Base-by-base conservation (phyloP, 129 eudicot species). In the Ambrosia artemisiifolia region DNA sequence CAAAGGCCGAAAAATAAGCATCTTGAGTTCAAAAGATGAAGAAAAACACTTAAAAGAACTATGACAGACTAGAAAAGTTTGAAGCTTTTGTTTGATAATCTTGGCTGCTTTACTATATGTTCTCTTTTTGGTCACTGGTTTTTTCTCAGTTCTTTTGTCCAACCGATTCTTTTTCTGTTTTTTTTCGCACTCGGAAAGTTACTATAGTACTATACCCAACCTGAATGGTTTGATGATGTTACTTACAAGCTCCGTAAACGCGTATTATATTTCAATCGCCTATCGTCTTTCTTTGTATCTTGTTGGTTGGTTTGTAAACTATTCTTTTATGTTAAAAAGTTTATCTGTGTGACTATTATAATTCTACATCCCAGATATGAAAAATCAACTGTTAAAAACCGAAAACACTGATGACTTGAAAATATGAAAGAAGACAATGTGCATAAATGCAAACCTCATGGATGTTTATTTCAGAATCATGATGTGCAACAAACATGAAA, bases 31-130 rank as follows among this genome's bases (percentile, higher is more conserved):
- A 53, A 34, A 74, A 51, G 81, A 67, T 78, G 74, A 71, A 78
- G 77, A 75, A 70, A 70, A 28, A 76, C 70, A 82, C 33, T 46
- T 30, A 55, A 30, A 59, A 73, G 70, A 73, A 74, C 67, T 42
- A 69, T 75, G 28, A 74, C 61, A 71, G 77, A 81, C 78, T 78
- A 75, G 81, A 81, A 78, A 67, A 44, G 70, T 65, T 71, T 64
- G 75, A 85, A 85, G 81, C 75, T 83, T 83, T 72, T 76, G 77
- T 74, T 71, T 66, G 72, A 59, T 75, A 78, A 49, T 74, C 57
- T 61, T 74, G 68, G 54, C 36, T 78, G 72, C 53, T 59, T 67
- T 53, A 63, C 67, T 63, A 63, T 63, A 51, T 72, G 19, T 75
- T 5, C 36, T 48, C 51, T 71, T 35, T 51, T 51, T 34, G 9